Base-by-base conservation (phyloP, 2,329 filamentous ascomycete genomes). In the Alternaria triticimaculans region DNA sequence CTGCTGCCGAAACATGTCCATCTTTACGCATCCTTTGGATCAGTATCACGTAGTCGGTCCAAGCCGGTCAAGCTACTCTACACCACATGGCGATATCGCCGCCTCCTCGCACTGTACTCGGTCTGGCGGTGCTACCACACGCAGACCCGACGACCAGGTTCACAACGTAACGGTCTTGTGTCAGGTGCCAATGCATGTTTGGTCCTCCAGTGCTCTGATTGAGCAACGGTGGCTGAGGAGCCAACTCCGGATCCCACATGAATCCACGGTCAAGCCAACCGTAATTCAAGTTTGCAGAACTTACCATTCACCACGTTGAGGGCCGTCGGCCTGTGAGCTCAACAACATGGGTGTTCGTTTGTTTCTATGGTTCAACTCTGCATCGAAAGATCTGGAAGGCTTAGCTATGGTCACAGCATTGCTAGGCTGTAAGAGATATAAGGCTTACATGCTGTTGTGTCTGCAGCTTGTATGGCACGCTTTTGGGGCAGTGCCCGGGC, bases 61-160 rank as follows among this genome's bases (percentile, higher is more conserved):
- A 60, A 60, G 59, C 57, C 60, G 66, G 60, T 68, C 60, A 69
- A 62, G 57, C 48, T 63, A 50, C 63, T 55, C 50, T 50, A 70
- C 66, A 68, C 70, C 71, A 69, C 72, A 76, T 73, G 70, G 71
- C 65, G n/a, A 66, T 70, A 62, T 72, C 64, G 68, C 65, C 60
- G 46, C 64, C 58, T 58, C 44, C 45, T 60, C 48, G 43, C 43
- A 48, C 65, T 61, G 54, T 69, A 63, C 63, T 69, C 71, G 62
- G 67, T 65, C 53, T 63, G 60, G 66, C 63, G 28, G 75, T 78
- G 71, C 68, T 62, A 78, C 77, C 68, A 65, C 66, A 72, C 63
- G 33, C 66, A 63, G 55, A 69, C 71, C 77, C 77, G 69, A 68
- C 63, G 72, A 79, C 77, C 77, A 66, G 77, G 77, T 77, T 68